phyloP scores from a whole-genome alignment of 2,329 filamentous ascomycete genomes.

The Metarhizium sp. region DNA sequence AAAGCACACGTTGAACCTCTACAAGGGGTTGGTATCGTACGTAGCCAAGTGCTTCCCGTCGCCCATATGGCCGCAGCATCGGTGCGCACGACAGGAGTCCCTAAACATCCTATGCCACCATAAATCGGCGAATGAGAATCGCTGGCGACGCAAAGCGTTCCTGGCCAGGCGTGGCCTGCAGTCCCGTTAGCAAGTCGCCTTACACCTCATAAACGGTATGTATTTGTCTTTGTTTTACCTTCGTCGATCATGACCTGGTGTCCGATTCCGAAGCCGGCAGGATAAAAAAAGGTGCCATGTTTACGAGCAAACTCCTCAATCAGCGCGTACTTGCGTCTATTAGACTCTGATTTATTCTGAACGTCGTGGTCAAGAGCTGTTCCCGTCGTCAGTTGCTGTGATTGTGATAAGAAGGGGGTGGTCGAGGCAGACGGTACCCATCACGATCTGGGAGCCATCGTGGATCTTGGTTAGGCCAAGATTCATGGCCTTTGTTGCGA shows the following conservation, averaged over 20 bases:
- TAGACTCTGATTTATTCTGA: conserved; percentile 69
- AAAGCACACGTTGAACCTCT: no score
- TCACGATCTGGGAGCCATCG: conserved; percentile 65
- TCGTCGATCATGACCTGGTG: conserved; percentile 61
- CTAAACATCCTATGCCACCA: conserved; percentile 65
- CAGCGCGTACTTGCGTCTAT: conserved; percentile 70
- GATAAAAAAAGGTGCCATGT: conserved; percentile 66
- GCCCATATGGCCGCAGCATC: conserved; percentile 80
- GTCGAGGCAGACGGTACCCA: conserved; percentile 35
- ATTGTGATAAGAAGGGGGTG: neutral
- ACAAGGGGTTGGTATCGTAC: no score
- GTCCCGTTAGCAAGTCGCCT: conserved; percentile 1
- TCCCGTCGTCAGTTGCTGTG: neutral
- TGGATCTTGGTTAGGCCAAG: conserved; percentile 65
- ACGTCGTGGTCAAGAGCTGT: conserved; percentile 66
- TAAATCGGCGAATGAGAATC: conserved; percentile 76
- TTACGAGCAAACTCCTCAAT: conserved; percentile 73
- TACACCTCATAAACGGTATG: no score
- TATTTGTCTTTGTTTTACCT: neutral
- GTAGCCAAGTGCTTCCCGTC: conserved; percentile 70
- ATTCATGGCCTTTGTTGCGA: conserved; percentile 65
- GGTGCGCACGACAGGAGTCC: conserved; percentile 70
- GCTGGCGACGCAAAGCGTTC: conserved; percentile 66
- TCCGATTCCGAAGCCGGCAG: conserved; percentile 69
- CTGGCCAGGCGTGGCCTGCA: conserved; percentile 57